A percentile compares a stretch with the other conserved stretches of the same genome.
These are phyloP conservation scores for Penicillium sp. DNA, from an alignment of 2,329 filamentous ascomycete genomes.

Conservation along the genomic window DNA sequence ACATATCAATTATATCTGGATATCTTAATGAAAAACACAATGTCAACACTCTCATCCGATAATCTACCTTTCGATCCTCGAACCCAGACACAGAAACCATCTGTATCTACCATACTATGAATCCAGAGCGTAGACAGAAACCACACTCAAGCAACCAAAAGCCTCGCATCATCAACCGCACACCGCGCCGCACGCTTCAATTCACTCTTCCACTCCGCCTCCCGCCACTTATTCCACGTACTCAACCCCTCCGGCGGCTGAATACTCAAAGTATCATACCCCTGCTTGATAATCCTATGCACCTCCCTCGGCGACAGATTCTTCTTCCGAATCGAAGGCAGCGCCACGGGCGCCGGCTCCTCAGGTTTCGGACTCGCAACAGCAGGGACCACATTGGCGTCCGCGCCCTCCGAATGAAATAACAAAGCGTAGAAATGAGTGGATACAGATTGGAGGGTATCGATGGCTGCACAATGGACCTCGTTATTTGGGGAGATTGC, in stretches of 20 bases:
- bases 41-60: background rate
- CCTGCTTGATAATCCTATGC: conserved; percentile 87
- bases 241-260: conserved; percentile 83
- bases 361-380: conserved; percentile 21
- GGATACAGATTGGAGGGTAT: conserved; percentile 72
- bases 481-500: conserved; percentile 20
- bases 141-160: conserved; percentile 37
- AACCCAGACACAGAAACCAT: background rate
- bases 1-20: conserved; percentile 5
- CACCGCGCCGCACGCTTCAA: conserved; percentile 83
- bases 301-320: conserved; percentile 80
- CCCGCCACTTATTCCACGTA: conserved; percentile 78
- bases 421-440: conserved; percentile 85
- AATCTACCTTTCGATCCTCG: background rate
- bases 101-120: no score
- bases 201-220: conserved; percentile 76
- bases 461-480: conserved; percentile 63
- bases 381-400: conserved; percentile 7
- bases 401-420: conserved; percentile 48
- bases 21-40: conserved; percentile 3
- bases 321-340: conserved; percentile 49
- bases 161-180: conserved; percentile 67
- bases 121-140: no score
- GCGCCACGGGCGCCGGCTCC: conserved; percentile 26
- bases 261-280: conserved; percentile 91